Conservation (phyloP, 352 stramenopile species). For the Globisporangium heterothallicum region DNA sequence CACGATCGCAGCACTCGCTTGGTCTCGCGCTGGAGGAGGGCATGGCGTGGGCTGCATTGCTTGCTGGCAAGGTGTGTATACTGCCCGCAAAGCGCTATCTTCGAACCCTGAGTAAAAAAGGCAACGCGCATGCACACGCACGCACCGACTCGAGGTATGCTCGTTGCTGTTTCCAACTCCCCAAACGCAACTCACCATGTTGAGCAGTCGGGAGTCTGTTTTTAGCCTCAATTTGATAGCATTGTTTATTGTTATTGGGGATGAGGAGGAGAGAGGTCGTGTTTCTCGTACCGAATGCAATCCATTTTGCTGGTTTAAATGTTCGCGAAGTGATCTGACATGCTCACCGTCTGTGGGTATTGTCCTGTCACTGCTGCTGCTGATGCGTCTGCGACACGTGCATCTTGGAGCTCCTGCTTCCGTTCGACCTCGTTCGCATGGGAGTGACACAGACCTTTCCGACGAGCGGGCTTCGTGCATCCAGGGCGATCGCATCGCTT, state of each 20-base stretch:
- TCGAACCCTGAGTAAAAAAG: too few species aligned
- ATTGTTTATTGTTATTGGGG: too few species aligned
- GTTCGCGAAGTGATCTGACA: slow-evolving; percentile 3
- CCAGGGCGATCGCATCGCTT: slow-evolving; percentile 52
- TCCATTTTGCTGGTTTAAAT: neutral
- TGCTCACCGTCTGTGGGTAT: neutral
- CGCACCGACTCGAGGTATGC: too few species aligned
- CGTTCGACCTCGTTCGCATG: slow-evolving; percentile 12
- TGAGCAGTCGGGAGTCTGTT: neutral
- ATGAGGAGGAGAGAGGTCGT: too few species aligned
- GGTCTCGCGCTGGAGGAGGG: slow-evolving; percentile 3
- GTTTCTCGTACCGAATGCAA: neutral
- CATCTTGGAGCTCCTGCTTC: neutral
- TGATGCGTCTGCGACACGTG: neutral
- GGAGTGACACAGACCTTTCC: slow-evolving; percentile 8
- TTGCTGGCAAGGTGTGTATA: neutral
- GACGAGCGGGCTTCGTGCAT: slow-evolving; percentile 12
- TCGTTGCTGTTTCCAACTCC: too few species aligned
- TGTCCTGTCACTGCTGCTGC: neutral
- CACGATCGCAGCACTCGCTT: neutral
- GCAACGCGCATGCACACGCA: too few species aligned
- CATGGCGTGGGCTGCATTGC: neutral
- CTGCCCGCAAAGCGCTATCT: neutral
- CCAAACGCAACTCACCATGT: too few species aligned
- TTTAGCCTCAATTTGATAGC: slow-evolving; percentile 3